A percentile compares a stretch with the other conserved stretches of the same genome.
Conservation (phyloP, 495 filamentous ascomycete genomes). For the Sabuloglossum arenarium region DNA sequence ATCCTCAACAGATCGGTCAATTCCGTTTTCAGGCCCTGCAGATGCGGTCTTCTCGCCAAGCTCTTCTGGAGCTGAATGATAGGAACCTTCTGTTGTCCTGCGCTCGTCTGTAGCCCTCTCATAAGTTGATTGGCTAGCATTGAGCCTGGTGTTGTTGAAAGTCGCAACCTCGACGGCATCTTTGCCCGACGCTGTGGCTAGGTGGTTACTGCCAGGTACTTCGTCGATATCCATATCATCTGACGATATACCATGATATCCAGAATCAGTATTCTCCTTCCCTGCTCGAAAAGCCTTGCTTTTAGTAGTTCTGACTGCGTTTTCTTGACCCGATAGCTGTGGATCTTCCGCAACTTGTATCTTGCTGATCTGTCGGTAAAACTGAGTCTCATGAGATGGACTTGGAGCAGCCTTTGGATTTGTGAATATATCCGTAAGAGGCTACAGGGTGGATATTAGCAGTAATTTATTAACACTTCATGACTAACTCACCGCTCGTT, state of each 20-base stretch:
- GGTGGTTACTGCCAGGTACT: slow-evolving; percentile 6
- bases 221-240: slow-evolving; percentile 26
- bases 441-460: slow-evolving; percentile 25
- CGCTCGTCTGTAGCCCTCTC: slow-evolving; percentile 20
- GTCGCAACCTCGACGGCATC: slow-evolving; percentile 16
- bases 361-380: slow-evolving; percentile 9
- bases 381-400: slow-evolving; percentile 12
- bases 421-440: slow-evolving; percentile 62
- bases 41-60: slow-evolving; percentile 5
- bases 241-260: slow-evolving; percentile 60
- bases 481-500: slow-evolving; percentile 38
- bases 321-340: slow-evolving; percentile 10
- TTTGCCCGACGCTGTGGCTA: slow-evolving; percentile 4
- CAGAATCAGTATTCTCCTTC: slow-evolving; percentile 37
- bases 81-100: slow-evolving; percentile 36
- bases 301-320: background rate
- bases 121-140: background rate
- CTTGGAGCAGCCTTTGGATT: slow-evolving; percentile 15
- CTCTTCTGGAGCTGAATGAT: slow-evolving; percentile 48
- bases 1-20: background rate
- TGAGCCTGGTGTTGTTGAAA: background rate
- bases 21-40: background rate
- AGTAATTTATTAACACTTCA: background rate
- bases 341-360: slow-evolving; percentile 7
- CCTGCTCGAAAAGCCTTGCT: slow-evolving; percentile 1